Evolutionary conservation across 2,329 filamentous ascomycete genomes (phyloP), one percentile per base, ranked within the genome.

Genomic region (Clarireedia homoeocarpa): DNA sequence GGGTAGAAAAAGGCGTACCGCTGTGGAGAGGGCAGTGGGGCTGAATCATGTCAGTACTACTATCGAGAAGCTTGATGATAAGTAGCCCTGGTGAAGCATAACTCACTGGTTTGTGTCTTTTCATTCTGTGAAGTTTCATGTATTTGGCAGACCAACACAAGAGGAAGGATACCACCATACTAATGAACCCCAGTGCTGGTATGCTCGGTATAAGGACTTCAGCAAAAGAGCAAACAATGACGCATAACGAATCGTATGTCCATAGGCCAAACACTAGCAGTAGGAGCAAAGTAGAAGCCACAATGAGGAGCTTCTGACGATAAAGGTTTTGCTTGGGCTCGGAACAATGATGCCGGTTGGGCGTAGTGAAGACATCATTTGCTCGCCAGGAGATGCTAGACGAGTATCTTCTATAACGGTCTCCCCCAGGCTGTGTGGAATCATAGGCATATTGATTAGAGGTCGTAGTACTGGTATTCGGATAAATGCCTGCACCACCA

Each of bases 121-220:
- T 20, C 20, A 9, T 20, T 42, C 20, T 42, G 39, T 42, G 39
- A 17, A 42, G 39, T 7, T 42, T n/a, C 20, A 42, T 7, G 39
- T 58, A 47, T 51, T 62, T 64, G 5, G 62, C 36, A n/a, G 55
- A 59, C 49, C 62, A 62, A 40, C 27, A 60, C 27, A 58, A 59
- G 9, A 51, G 51, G 36, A 66, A 62, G 5, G 60, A 62, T 17
- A 55, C 52, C 20, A 64, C 20, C 12, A 64, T 57, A 5, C 57
- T 53, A 14, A 66, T n/a, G 40, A 66, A 63, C 7, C 63, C 65
- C 1, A 66, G 23, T 2, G 55, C 47, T 20, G 61, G 59, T 2
- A 63, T 51, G 49, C 61, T 57, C 4, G 54, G 27, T 9, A 23
- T 17, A 30, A 38, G 58, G 5, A 24, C 23, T 17, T 38, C 46